Evolutionary conservation across 768 basidiomycete genomes (phyloP), one percentile per base, ranked within the genome.

Genomic region (Macrolepiota fuliginosa): DNA sequence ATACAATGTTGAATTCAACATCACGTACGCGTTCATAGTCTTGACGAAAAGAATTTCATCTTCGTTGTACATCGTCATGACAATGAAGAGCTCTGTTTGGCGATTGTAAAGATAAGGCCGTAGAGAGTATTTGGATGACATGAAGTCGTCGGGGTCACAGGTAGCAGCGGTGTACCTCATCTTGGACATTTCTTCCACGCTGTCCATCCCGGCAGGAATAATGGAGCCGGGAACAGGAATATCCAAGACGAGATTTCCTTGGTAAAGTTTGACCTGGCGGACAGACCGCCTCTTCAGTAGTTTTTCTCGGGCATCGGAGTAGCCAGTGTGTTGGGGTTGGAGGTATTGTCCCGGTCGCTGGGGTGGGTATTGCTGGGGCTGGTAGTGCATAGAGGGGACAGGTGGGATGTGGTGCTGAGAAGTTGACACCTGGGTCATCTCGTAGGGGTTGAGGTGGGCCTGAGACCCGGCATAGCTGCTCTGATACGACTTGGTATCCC

Each of bases 31-130:
- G 66, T 93, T 92, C 90, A 94, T 92, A 11, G 92, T 94, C 69
- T 81, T 83, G 69, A 79, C 78, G 71, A 92, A 93, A 27, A 92
- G 77, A 9, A 87, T 77, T 69, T 92, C 90, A 69, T 92, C 92
- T 76, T 97, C 94, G 71, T 96, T 96, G 73, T 92, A 92, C 93
- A 96, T 96, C 47, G 94, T 96, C 87, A 96, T 92, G 45, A 96
- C 94, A 67, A 97, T 92, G 76, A 96, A 95, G 13, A 97, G 81
- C 74, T 96, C 95, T 9, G 94, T 96, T 56, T 88, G 81, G 57
- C 94, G 88, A 59, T 86, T 85, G 67, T 85, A 83, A 0, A 94
- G 81, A 72, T 88, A 94, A 4, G 86, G 93, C 24, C 93, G 80
- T 24, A 95, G 82, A 5, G 90, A 86, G 72, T 92, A 93, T 63